These are phyloP conservation scores for Syncephalastrum monosporum DNA, from an alignment of 371 early-diverging fungal genomes.

Conservation along the genomic window DNA sequence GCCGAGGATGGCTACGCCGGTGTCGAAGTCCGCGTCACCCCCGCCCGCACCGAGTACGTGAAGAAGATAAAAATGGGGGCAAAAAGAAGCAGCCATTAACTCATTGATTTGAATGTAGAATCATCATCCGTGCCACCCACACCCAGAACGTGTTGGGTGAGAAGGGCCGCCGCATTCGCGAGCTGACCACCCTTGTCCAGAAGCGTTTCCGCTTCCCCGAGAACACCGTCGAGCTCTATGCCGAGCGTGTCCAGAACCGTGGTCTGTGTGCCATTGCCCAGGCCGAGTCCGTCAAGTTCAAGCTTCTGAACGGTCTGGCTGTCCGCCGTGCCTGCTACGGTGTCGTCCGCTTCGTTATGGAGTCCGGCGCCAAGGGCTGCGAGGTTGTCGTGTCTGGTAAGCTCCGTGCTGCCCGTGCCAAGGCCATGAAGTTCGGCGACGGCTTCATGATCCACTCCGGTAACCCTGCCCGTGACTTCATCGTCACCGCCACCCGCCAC, in stretches of 20 bases:
- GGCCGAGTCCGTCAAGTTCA: constrained; percentile 98
- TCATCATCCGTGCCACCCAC: constrained; percentile 99
- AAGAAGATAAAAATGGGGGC: constrained; percentile 1
- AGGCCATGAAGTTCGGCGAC: constrained; percentile 99
- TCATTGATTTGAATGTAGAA: constrained; percentile 30
- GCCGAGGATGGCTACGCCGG: constrained; percentile 94
- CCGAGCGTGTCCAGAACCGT: constrained; percentile 98
- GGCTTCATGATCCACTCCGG: constrained; percentile 99
- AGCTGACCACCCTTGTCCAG: constrained; percentile 97
- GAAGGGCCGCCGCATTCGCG: constrained; percentile 98
- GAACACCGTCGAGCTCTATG: constrained; percentile 96
- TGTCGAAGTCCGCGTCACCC: constrained; percentile 98
- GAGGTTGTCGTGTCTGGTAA: constrained; percentile 99
- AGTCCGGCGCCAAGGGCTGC: constrained; percentile 99
- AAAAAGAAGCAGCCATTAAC: not conserved
- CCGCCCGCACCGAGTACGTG: constrained; percentile 91
- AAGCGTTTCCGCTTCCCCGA: constrained; percentile 99
- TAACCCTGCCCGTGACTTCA: constrained; percentile 97
- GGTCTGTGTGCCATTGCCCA: constrained; percentile 99
- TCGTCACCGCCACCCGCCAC: constrained; percentile 97
- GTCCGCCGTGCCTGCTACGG: constrained; percentile 99
- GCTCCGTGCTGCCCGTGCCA: constrained; percentile 99
- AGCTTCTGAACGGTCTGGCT: constrained; percentile 96
- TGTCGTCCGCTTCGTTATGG: constrained; percentile 99
- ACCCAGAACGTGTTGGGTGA: constrained; percentile 98